A percentile compares a stretch with the other conserved stretches of the same genome.
Conservation (phyloP, 306 rosid species). For the Castanea mollissima region DNA sequence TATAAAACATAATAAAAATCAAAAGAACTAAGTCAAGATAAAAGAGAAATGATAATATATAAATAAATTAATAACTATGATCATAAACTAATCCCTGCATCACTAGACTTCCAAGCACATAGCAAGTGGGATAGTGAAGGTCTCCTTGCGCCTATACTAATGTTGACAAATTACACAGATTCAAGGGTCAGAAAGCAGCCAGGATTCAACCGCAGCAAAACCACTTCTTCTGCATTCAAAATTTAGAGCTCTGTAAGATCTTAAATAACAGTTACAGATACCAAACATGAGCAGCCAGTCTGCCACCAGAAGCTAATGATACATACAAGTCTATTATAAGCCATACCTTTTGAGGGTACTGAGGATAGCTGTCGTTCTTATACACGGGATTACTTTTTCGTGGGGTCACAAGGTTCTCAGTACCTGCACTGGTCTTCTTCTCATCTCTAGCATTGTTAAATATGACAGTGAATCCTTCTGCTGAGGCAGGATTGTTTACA, state of each 20-base stretch:
- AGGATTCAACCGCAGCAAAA: slow-evolving; percentile 68
- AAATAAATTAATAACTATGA: neutral
- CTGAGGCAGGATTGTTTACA: slow-evolving; percentile 82
- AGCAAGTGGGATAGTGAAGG: slow-evolving; percentile 2
- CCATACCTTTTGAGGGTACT: slow-evolving; percentile 44
- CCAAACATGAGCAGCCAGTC: neutral
- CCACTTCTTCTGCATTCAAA: slow-evolving; percentile 71
- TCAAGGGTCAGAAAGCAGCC: slow-evolving; percentile 13
- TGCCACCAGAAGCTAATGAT: neutral
- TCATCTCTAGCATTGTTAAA: slow-evolving; percentile 88
- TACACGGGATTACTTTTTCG: slow-evolving; percentile 28
- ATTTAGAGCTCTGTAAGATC: slow-evolving; percentile 6
- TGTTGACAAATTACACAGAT: neutral
- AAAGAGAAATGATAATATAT: neutral
- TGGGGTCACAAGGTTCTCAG: slow-evolving; percentile 30
- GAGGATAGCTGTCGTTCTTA: slow-evolving; percentile 27
- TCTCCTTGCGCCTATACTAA: neutral
- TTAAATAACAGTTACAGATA: slow-evolving; percentile 6
- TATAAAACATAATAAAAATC: neutral
- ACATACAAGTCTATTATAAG: neutral
- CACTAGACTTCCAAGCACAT: slow-evolving; percentile 14
- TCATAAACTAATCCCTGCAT: slow-evolving; percentile 11
- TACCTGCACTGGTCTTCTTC: slow-evolving; percentile 51
- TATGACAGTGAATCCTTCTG: slow-evolving; percentile 85
- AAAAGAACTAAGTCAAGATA: slow-evolving; percentile 3